Evolutionary conservation across 2,329 filamentous ascomycete genomes (phyloP).

Genomic region (Paraconiothyrium sp.): DNA sequence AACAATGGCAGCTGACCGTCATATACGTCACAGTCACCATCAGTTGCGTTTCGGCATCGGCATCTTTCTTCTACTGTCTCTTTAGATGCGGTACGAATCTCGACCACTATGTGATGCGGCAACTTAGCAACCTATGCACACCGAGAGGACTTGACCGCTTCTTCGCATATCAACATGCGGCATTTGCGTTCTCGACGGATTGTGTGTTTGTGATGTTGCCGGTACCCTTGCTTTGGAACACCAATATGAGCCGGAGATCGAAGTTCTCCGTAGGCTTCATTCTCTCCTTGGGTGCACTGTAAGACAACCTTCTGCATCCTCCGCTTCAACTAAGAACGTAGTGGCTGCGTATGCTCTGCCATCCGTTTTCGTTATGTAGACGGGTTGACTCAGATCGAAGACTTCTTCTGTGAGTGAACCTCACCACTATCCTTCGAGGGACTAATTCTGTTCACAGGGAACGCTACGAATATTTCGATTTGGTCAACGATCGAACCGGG

Average conservation of each 20-base stretch:
- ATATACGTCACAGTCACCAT: conserved; percentile 50
- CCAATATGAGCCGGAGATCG: conserved; percentile 63
- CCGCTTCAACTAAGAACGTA: conserved; percentile 22
- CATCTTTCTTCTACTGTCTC: conserved; percentile 61
- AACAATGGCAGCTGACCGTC: conserved; percentile 50
- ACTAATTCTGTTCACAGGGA: conserved; percentile 35
- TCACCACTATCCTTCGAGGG: not conserved
- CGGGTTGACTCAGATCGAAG: conserved; percentile 52
- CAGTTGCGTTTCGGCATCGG: conserved; percentile 43
- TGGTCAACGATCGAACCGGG: conserved; percentile 42
- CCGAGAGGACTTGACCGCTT: conserved; percentile 59
- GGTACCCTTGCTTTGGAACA: conserved; percentile 62
- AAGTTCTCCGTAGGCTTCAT: conserved; percentile 65
- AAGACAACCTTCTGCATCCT: conserved; percentile 10
- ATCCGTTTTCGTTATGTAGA: conserved; percentile 61
- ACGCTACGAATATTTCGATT: conserved; percentile 58
- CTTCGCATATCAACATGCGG: conserved; percentile 57
- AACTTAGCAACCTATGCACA: conserved; percentile 52
- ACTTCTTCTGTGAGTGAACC: conserved; percentile 53
- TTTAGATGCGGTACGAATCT: conserved; percentile 59
- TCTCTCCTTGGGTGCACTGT: conserved; percentile 57
- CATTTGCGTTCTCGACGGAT: conserved; percentile 44
- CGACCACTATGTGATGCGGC: conserved; percentile 42
- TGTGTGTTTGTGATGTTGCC: conserved; percentile 43
- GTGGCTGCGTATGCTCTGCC: conserved; percentile 64